Base-by-base conservation (phyloP, 345 rosid species). In the Populus alba region DNA sequence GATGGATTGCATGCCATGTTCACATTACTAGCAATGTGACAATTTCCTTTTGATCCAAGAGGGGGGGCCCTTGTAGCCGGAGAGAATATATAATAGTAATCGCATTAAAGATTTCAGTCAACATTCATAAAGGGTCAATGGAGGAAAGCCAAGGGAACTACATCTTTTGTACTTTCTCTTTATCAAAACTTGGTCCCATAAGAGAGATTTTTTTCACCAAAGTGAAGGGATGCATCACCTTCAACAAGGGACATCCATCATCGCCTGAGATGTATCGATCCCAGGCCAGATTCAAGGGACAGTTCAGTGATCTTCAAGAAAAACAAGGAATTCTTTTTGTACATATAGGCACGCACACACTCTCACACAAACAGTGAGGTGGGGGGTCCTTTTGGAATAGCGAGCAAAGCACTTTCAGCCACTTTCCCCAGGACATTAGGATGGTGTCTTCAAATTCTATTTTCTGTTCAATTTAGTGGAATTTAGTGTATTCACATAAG, bases 121-220 rank as follows among this genome's bases (percentile, higher is more conserved):
- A 67, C 43, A 39, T 69, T 59, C 33, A 33, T 57, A 29, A 22
- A 27, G 38, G 41, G 73, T 69, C 75, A 77, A 70, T 70, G 75
- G 33, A 23, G 79, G 13, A 67, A 76, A 68, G 57, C 38, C 41
- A 70, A 16, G 70, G 51, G 41, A 45, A 27, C 39, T 15, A 11
- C 6, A 6, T 22, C n/a, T 57, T 49, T 55, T 69, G 22, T 63
- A 31, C 68, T 70, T 62, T 71, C 71, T 45, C 69, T 77, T 70
- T 77, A 72, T 31, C 29, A 59, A 45, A 16, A 25, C n/a, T 5
- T 27, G 18, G 57, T 15, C 39, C 71, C 27, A 16, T n/a, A 12
- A 23, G 59, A 53, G 59, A 53, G 18, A 7, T 53, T 17, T n/a
- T 8, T 29, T 4, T 61, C 49, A 12, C 12, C 41, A 45, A 43